Conservation (phyloP, 2,329 filamentous ascomycete species). For the Epichloe sp. region DNA sequence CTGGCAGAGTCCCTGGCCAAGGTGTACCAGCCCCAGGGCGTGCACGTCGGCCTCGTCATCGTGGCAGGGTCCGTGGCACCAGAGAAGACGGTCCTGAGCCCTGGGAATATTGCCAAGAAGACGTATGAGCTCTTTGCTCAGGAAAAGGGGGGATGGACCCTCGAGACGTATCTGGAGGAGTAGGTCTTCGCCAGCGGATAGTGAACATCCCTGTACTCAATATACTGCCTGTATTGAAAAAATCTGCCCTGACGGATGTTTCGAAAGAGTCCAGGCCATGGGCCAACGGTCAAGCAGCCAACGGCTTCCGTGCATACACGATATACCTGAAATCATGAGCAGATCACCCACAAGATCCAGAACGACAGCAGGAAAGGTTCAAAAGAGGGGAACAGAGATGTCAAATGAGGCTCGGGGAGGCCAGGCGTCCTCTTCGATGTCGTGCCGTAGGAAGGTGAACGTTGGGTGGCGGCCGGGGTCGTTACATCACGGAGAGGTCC, state of each 20-base stretch:
- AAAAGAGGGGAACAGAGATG: not conserved
- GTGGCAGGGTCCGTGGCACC: constrained; percentile 25
- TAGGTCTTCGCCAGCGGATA: not conserved
- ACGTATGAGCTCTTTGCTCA: constrained; percentile 10
- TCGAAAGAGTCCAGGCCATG: too few relatives aligned
- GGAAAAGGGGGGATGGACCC: constrained; percentile 1
- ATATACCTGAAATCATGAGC: not conserved
- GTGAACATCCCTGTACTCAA: too few relatives aligned
- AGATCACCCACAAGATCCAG: not conserved
- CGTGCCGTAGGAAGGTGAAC: constrained; percentile 42
- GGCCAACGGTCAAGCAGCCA: not conserved
- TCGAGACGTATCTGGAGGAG: not conserved
- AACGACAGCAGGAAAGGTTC: not conserved
- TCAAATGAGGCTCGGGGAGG: constrained; percentile 20
- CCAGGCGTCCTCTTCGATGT: constrained; percentile 38
- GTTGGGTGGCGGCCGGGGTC: constrained; percentile 23
- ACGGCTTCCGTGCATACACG: constrained; percentile 1
- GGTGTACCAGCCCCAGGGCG: constrained; percentile 23
- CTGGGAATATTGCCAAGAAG: constrained; percentile 8
- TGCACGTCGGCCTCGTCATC: constrained; percentile 33
- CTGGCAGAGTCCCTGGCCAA: constrained; percentile 30
- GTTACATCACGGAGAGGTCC: constrained; percentile 15
- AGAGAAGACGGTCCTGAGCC: constrained; percentile 6
- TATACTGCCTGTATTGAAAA: too few relatives aligned
- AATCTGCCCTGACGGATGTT: too few relatives aligned